Conservation (phyloP, 1,139 yeast species). For the Candida sp. region DNA sequence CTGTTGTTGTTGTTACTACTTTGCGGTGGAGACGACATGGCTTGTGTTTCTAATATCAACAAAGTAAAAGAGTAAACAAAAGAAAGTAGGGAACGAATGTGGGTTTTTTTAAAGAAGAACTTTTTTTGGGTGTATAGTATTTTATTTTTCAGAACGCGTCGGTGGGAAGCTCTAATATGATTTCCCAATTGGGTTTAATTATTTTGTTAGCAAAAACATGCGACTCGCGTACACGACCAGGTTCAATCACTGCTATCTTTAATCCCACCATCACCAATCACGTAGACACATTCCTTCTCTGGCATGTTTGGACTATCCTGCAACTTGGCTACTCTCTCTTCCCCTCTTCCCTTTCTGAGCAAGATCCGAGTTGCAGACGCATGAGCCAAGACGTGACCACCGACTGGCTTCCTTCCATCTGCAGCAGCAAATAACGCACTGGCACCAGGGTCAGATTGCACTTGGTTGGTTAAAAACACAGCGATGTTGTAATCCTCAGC, state of each 20-base stretch:
- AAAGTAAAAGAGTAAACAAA: not conserved
- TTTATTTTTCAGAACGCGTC: not conserved
- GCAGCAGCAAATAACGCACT: slow-evolving; percentile 66
- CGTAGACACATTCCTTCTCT: slow-evolving; percentile 58
- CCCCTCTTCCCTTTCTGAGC: slow-evolving; percentile 65
- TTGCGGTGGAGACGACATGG: slow-evolving; percentile 36
- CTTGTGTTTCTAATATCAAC: not conserved
- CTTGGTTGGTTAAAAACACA: slow-evolving; percentile 64
- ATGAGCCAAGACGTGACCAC: slow-evolving; percentile 68
- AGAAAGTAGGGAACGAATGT: not conserved
- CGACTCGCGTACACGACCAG: not conserved
- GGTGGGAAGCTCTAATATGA: slow-evolving; percentile 14
- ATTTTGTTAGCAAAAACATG: not conserved
- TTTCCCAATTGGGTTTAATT: slow-evolving; percentile 30
- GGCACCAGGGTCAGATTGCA: slow-evolving; percentile 73
- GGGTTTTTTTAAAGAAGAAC: not conserved
- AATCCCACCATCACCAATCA: slow-evolving; percentile 57
- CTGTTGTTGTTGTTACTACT: slow-evolving; percentile 22
- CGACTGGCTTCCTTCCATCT: slow-evolving; percentile 69
- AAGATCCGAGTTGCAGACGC: slow-evolving; percentile 66
- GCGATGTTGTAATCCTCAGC: slow-evolving; percentile 67
- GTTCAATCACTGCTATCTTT: slow-evolving; percentile 38
- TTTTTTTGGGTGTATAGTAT: not conserved
- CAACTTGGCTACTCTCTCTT: slow-evolving; percentile 65
- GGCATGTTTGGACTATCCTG: slow-evolving; percentile 71